Evolutionary conservation across 306 rosid species (phyloP).

Genomic region (Cotoneaster glaucophyllus): DNA sequence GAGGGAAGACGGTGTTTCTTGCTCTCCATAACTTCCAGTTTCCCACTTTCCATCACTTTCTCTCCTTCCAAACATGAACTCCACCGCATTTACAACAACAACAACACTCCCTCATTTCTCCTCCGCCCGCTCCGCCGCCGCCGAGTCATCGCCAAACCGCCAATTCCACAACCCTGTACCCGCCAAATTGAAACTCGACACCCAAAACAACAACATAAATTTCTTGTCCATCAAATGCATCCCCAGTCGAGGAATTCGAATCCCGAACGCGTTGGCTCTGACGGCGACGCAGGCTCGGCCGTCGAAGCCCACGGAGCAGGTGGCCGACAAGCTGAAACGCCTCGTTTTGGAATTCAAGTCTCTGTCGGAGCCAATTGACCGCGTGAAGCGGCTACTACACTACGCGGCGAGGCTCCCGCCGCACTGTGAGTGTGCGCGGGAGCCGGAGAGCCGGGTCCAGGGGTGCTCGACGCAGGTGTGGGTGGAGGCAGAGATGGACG

Average conservation of each 20-base stretch:
- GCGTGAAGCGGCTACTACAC: slow-evolving; percentile 59
- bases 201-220: background rate
- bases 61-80: slow-evolving; percentile 26
- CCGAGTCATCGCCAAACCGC: background rate
- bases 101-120: background rate
- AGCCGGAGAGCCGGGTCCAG: slow-evolving; percentile 40
- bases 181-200: background rate
- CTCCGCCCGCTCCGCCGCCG: background rate
- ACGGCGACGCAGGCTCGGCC: background rate
- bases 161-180: background rate
- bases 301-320: background rate
- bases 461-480: slow-evolving; percentile 76
- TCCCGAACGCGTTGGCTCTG: slow-evolving; percentile 1
- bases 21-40: background rate
- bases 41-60: slow-evolving; percentile 4
- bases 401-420: slow-evolving; percentile 60
- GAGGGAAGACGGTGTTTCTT: background rate
- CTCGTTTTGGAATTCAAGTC: slow-evolving; percentile 51
- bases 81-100: background rate
- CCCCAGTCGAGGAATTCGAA: background rate
- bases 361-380: slow-evolving; percentile 55
- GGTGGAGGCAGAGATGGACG: slow-evolving; percentile 54
- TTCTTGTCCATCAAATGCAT: background rate
- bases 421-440: slow-evolving; percentile 16
- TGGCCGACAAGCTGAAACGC: slow-evolving; percentile 21